Conservation (phyloP, 2,329 filamentous ascomycete species). For the Colletotrichum sp. region DNA sequence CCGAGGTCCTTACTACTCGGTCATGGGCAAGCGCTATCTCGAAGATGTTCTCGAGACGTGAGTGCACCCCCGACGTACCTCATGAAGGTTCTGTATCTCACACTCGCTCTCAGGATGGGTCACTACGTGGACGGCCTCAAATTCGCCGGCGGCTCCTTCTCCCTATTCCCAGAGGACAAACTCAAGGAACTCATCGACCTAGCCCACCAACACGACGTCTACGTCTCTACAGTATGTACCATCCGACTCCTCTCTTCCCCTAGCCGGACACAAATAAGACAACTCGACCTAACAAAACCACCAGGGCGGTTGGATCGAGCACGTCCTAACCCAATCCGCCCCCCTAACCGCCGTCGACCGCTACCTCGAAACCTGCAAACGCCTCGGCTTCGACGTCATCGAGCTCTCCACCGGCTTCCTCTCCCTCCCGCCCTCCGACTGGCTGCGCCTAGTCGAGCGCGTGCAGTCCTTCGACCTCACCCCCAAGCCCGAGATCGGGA, state of each 20-base stretch:
- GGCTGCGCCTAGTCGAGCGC: constrained; percentile 53
- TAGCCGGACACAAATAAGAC: no score
- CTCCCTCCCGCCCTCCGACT: constrained; percentile 58
- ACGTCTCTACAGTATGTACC: constrained; percentile 52
- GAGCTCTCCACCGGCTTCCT: constrained; percentile 60
- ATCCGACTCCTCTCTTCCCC: no score
- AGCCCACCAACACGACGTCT: constrained; percentile 34
- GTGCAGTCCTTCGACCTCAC: constrained; percentile 52
- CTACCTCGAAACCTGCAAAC: constrained; percentile 57
- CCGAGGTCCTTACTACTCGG: constrained; percentile 59
- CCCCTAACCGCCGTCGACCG: constrained; percentile 49
- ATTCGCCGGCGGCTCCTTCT: constrained; percentile 59
- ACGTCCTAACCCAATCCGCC: constrained; percentile 54
- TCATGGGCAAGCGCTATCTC: constrained; percentile 57
- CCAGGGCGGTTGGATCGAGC: constrained; percentile 59
- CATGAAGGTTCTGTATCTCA: background rate
- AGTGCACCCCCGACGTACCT: constrained; percentile 4
- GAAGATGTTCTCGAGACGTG: constrained; percentile 58
- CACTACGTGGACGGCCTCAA: constrained; percentile 60
- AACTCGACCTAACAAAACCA: background rate
- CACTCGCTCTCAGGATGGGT: constrained; percentile 45
- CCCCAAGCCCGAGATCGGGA: constrained; percentile 60
- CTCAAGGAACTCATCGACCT: background rate
- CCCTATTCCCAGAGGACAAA: constrained; percentile 44
- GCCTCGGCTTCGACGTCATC: constrained; percentile 58